Evolutionary conservation across 495 filamentous ascomycete species (phyloP).

Genomic region (Penicillium angulare): DNA sequence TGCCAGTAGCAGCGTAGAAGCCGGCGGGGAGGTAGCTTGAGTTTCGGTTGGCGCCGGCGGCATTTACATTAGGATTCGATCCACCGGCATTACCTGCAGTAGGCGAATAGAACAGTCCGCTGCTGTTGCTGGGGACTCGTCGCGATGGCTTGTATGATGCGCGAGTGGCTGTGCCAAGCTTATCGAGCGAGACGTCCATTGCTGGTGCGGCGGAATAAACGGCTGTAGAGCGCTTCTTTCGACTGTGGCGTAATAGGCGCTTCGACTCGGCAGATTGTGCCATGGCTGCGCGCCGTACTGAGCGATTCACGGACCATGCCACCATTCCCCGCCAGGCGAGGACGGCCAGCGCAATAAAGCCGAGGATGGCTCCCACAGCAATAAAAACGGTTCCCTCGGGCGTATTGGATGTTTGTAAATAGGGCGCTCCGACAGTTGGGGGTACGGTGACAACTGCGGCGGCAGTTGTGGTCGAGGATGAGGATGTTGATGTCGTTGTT

Average conservation of each 20-base stretch:
- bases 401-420: slow-evolving; percentile 87
- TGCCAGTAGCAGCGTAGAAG: slow-evolving; percentile 75
- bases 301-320: slow-evolving; percentile 89
- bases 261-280: slow-evolving; percentile 72
- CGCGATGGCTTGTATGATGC: slow-evolving; percentile 37
- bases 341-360: slow-evolving; percentile 73
- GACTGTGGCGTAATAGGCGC: slow-evolving; percentile 54
- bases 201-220: slow-evolving; percentile 31
- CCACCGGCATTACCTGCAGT: slow-evolving; percentile 63
- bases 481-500: slow-evolving; percentile 27
- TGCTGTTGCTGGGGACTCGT: slow-evolving; percentile 47
- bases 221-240: slow-evolving; percentile 38
- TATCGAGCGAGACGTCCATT: slow-evolving; percentile 60
- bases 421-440: slow-evolving; percentile 80
- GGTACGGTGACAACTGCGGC: slow-evolving; percentile 62
- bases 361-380: slow-evolving; percentile 82
- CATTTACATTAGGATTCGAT: slow-evolving; percentile 19
- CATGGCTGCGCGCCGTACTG: slow-evolving; percentile 73
- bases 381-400: slow-evolving; percentile 98
- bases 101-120: slow-evolving; percentile 88
- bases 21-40: slow-evolving; percentile 83
- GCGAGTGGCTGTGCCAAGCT: slow-evolving; percentile 40
- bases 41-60: slow-evolving; percentile 47
- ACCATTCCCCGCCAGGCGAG: slow-evolving; percentile 86
- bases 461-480: slow-evolving; percentile 26